Evolutionary conservation across 129 eudicot genomes (phyloP), one percentile per base, ranked within the genome.

Genomic region (Centrapalus pauciflorus): DNA sequence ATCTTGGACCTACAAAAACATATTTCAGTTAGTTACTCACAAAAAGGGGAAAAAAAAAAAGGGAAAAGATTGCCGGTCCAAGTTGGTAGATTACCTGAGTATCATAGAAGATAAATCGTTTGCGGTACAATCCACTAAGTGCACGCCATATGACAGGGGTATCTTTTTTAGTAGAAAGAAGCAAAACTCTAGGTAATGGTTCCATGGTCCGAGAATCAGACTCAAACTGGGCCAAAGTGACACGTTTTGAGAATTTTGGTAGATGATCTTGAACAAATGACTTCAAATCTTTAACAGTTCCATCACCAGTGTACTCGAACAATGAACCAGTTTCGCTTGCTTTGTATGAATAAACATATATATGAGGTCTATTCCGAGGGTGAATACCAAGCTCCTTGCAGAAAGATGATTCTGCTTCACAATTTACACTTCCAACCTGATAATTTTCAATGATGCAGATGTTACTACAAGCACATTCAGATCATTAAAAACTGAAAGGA

Each of bases 111-210:
- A 67, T 54, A 28, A 88, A 78, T 11, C 82, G 88, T 48, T 82
- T 93, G 25, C 74, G 88, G 57, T 81, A 89, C 77, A 93, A 67
- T 60, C 98, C 98, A 70, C 92, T 86, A 70, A 93, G 92, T 48
- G 82, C 87, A 56, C 93, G 95, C 98, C 98, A 93, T 61, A 93
- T 89, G 30, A 89, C 84, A 3, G 98, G 98, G 24, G 98, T 89
- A 67, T 79, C 93, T 72, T 93, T 88, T 76, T 93, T 93, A 16
- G 92, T 75, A 13, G 98, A 93, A 66, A 93, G 83, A 76, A 93
- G 96, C 76, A 93, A 76, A 21, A 89, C 89, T 78, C 76, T 86
- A 51, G 98, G 98, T 33, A 85, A 71, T 41, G 61, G 29, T 64
- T 74, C 83, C 24, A 14, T 62, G 37, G 41, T 66, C 34, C 48